Evolutionary conservation across 257 asterid species (phyloP).

Genomic region (Nicotiana obtusifolia): DNA sequence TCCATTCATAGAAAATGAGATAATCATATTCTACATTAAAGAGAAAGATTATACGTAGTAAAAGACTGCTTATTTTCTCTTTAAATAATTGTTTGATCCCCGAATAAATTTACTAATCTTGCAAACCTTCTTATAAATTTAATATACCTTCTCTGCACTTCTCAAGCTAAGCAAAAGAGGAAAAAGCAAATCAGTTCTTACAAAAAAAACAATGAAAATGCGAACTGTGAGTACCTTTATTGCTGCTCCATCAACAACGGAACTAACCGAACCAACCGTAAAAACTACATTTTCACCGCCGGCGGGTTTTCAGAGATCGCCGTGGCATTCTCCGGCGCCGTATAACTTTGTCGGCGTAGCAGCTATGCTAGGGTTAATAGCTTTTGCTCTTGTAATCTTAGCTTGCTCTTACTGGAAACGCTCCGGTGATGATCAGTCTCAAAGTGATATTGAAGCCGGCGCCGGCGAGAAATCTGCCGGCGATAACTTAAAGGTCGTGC

Average conservation of each 20-base stretch:
- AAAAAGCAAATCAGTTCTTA: not conserved
- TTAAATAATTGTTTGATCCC: not conserved
- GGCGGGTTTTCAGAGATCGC: constrained; percentile 32
- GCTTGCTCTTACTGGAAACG: constrained; percentile 77
- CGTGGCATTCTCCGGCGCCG: constrained; percentile 94
- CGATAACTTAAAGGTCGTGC: constrained; percentile 18
- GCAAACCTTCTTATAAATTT: not conserved
- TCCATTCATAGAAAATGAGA: not conserved
- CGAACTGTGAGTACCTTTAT: not conserved
- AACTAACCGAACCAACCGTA: not conserved
- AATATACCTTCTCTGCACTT: not conserved
- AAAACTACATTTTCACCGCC: not conserved
- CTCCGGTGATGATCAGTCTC: constrained; percentile 19
- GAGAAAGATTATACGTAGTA: not conserved
- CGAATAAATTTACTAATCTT: not conserved
- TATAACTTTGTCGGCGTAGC: constrained; percentile 80
- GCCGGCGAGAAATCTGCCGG: constrained; percentile 26
- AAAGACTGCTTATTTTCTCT: not conserved
- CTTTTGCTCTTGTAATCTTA: constrained; percentile 68
- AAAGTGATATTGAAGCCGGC: constrained; percentile 29
- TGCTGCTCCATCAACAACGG: not conserved
- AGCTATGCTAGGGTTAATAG: constrained; percentile 82
- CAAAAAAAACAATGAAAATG: not conserved
- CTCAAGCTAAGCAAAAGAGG: not conserved
- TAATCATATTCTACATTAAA: not conserved